Base-by-base conservation (phyloP, 2,329 filamentous ascomycete species). In the Xenoacremonium recifei region DNA sequence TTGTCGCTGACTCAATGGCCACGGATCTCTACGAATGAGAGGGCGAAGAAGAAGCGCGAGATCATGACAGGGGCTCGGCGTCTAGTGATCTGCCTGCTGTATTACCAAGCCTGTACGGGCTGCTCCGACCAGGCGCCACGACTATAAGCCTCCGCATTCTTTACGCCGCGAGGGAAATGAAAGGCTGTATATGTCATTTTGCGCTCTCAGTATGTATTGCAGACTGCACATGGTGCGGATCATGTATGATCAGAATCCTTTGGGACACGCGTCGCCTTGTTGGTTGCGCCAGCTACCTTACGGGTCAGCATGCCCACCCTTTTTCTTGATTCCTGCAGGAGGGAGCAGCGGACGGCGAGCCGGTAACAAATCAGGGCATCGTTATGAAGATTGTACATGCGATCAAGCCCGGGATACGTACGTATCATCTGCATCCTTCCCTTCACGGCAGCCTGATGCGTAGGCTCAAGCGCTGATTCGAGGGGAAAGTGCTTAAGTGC, bases 1-100 rank as follows among this genome's bases (percentile, higher is more conserved):
- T 41, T 46, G 41, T 37, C 36, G 45, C 49, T 54, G 50, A 56
- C 52, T 57, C 54, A 50, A 38, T 30, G 44, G 32, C 19, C n/a
- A n/a, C n/a, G n/a, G n/a, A n/a, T n/a, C n/a, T n/a, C n/a, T n/a
- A n/a, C n/a, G n/a, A n/a, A n/a, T n/a, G n/a, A n/a, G n/a, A n/a
- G n/a, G n/a, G n/a, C n/a, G n/a, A n/a, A n/a, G n/a, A n/a, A n/a
- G n/a, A n/a, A n/a, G n/a, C n/a, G n/a, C n/a, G n/a, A n/a, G n/a
- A n/a, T n/a, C n/a, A n/a, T n/a, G n/a, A n/a, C n/a, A n/a, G n/a
- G n/a, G n/a, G n/a, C n/a, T n/a, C n/a, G n/a, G n/a, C n/a, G n/a
- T n/a, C n/a, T n/a, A n/a, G n/a, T n/a, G n/a, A n/a, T n/a, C n/a
- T n/a, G n/a, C n/a, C n/a, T n/a, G n/a, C n/a, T n/a, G n/a, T n/a